Conservation (phyloP, 1,284 basidiomycete species). For the Exobasidium rhododendri region DNA sequence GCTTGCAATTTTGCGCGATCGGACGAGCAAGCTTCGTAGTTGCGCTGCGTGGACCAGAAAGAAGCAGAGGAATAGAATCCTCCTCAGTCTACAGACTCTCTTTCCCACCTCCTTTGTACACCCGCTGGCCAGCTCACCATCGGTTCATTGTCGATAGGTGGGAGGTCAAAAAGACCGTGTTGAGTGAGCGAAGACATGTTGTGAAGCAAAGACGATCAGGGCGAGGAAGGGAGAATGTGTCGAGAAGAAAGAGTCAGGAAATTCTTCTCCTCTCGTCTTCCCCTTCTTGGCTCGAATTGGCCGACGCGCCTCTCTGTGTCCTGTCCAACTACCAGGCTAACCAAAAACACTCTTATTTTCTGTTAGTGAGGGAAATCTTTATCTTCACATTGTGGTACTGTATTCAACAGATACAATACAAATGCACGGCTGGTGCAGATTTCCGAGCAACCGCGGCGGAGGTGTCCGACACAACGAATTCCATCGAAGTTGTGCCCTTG, state of each 20-base stretch:
- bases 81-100: neutral
- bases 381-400: no score
- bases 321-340: no score
- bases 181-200: slow-evolving; percentile 11
- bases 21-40: slow-evolving; percentile 74
- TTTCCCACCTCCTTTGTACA: neutral
- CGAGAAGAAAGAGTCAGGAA: neutral
- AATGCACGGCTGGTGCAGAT: no score
- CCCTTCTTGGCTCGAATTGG: neutral
- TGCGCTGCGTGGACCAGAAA: slow-evolving; percentile 50
- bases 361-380: no score
- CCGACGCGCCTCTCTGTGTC: no score
- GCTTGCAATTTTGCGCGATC: slow-evolving; percentile 75
- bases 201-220: neutral
- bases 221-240: no score
- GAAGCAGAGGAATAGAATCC: neutral
- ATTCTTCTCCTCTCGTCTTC: neutral
- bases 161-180: slow-evolving; percentile 36
- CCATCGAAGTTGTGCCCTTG: no score
- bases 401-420: no score
- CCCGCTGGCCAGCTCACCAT: slow-evolving; percentile 25
- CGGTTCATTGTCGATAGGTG: slow-evolving; percentile 48
- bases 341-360: no score
- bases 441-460: no score
- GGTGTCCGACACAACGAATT: no score